Percentiles rank a stretch among this genome's conserved stretches.
These are phyloP conservation scores for Trifolium repens DNA, from an alignment of 306 rosid species.

Conservation along the genomic window DNA sequence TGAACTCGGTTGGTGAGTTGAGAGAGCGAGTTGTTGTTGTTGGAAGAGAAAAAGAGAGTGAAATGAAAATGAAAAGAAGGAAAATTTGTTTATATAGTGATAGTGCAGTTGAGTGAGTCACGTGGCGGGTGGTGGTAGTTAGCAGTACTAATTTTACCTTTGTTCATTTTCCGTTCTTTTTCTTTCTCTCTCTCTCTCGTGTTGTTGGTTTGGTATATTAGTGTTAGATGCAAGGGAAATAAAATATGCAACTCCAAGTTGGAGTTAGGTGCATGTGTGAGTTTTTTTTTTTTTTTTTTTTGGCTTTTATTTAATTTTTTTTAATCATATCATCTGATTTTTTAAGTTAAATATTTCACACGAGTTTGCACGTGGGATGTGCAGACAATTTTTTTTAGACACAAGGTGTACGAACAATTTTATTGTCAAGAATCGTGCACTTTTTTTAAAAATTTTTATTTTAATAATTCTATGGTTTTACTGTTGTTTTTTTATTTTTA, in stretches of 20 bases:
- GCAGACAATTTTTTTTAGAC: neutral
- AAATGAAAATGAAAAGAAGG: slow-evolving; percentile 26
- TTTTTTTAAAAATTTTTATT: too few relatives aligned
- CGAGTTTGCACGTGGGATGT: neutral
- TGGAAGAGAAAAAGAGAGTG: slow-evolving; percentile 21
- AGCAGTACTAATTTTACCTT: slow-evolving; percentile 39
- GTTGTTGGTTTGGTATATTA: neutral
- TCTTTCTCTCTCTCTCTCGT: neutral
- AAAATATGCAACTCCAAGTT: neutral
- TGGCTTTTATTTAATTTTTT: too few relatives aligned
- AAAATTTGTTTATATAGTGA: slow-evolving; percentile 37
- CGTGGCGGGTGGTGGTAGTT: slow-evolving; percentile 64
- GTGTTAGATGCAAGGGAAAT: neutral
- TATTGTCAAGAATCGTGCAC: neutral
- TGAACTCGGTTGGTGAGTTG: slow-evolving; percentile 24
- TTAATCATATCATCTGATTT: too few relatives aligned
- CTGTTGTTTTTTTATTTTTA: neutral
- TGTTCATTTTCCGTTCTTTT: neutral
- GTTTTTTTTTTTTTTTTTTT: neutral
- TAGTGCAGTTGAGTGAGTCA: slow-evolving; percentile 46
- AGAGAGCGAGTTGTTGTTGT: neutral
- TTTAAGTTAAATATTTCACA: neutral
- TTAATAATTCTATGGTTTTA: neutral
- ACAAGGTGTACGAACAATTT: neutral
- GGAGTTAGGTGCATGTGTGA: neutral